These are phyloP conservation scores for Candida broadrunensis DNA, from an alignment of 805 yeast genomes.

Conservation along the genomic window DNA sequence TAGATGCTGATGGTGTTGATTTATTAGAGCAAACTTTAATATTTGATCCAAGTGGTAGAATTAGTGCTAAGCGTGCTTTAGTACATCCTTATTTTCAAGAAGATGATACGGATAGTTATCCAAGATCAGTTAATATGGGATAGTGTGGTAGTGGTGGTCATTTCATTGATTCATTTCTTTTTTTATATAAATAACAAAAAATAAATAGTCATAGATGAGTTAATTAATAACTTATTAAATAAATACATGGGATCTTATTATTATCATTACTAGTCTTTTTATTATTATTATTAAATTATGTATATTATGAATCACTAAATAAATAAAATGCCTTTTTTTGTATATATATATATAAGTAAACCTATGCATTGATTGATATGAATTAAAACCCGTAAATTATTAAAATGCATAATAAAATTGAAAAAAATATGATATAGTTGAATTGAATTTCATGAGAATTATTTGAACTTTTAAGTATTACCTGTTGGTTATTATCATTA, in stretches of 20 bases:
- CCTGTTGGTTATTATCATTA: too few species aligned
- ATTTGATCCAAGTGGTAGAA: constrained; percentile 91
- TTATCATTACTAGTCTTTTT: too few species aligned
- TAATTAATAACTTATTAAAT: too few species aligned
- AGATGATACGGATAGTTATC: constrained; percentile 33
- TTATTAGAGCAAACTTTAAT: constrained; percentile 73
- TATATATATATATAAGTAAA: too few species aligned
- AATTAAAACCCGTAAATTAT: neutral
- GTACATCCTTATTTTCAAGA: constrained; percentile 82
- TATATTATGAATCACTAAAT: too few species aligned
- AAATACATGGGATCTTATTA: too few species aligned
- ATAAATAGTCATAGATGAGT: too few species aligned
- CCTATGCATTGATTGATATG: too few species aligned
- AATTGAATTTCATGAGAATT: neutral
- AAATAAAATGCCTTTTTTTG: too few species aligned
- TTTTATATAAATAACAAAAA: neutral
- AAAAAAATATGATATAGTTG: neutral
- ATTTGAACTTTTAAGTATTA: too few species aligned
- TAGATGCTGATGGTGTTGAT: constrained; percentile 83
- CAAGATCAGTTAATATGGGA: constrained; percentile 41
- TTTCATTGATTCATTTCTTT: too few species aligned
- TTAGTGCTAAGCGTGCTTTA: constrained; percentile 91
- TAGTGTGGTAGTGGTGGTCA: constrained; percentile 10
- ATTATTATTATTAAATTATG: too few species aligned
- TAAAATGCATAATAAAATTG: neutral